phyloP scores from a whole-genome alignment of 75 land plant species.

The Sequoiadendron giganteum region DNA sequence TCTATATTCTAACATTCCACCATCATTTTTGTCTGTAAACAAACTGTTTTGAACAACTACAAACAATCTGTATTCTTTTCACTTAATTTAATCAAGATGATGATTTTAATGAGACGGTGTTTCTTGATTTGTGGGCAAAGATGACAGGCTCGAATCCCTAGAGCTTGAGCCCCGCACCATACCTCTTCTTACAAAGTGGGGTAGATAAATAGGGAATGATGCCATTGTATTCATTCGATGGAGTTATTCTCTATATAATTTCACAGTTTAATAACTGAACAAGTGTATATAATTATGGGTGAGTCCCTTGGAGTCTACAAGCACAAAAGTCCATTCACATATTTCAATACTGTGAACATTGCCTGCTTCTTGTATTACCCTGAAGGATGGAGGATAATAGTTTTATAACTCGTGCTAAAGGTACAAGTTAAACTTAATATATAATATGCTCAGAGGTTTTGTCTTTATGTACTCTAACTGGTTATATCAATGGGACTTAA shows the following conservation, averaged over 20 bases:
- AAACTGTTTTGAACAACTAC: too few relatives aligned
- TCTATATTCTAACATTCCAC: too few relatives aligned
- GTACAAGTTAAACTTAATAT: background rate
- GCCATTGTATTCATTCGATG: background rate
- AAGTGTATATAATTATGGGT: background rate
- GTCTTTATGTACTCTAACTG: background rate
- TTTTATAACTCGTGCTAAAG: background rate
- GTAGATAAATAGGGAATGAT: constrained; percentile 6
- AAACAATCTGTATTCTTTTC: too few relatives aligned
- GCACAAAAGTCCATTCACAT: background rate
- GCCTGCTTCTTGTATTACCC: too few relatives aligned
- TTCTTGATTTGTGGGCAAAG: background rate
- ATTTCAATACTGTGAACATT: background rate
- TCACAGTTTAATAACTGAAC: background rate
- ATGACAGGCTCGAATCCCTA: constrained; percentile 8
- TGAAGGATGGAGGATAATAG: background rate
- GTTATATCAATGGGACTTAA: background rate
- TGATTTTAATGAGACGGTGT: background rate
- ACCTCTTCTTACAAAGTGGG: background rate
- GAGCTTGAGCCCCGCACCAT: constrained; percentile 9
- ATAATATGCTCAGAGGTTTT: background rate
- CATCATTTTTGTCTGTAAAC: too few relatives aligned
- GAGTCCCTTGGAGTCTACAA: background rate
- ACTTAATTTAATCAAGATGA: too few relatives aligned
- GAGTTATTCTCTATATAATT: background rate